Conservation (phyloP, 129 eudicot species). For the Saposhnikovia divaricata region DNA sequence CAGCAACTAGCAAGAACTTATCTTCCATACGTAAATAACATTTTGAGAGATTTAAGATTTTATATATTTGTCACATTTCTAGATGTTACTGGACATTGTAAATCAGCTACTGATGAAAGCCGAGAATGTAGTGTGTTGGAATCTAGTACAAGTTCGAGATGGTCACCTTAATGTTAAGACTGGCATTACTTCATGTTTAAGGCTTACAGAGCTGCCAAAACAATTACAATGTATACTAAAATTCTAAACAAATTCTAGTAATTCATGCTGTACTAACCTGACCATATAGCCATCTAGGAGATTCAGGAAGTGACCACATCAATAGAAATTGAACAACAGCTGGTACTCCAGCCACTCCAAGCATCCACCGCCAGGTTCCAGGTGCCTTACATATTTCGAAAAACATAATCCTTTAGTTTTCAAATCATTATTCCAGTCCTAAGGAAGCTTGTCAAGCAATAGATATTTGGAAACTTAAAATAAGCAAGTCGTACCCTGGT, state of each 20-base stretch:
- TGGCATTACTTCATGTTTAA: not conserved
- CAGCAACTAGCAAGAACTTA: not conserved
- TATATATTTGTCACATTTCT: not conserved
- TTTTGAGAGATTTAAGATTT: not conserved
- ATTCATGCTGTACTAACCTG: constrained; percentile 25
- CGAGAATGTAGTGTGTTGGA: not conserved
- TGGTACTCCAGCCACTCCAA: constrained; percentile 59
- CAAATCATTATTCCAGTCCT: not conserved
- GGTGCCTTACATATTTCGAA: constrained; percentile 27
- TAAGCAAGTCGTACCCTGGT: constrained; percentile 34
- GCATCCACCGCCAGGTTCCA: constrained; percentile 73
- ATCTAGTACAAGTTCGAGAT: not conserved
- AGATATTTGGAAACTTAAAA: not conserved
- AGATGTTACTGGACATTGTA: not conserved
- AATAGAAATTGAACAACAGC: constrained; percentile 48
- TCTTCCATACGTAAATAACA: not conserved
- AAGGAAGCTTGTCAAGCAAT: not conserved
- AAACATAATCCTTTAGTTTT: too few species aligned
- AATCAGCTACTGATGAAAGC: not conserved
- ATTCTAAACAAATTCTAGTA: not conserved
- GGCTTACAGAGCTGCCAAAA: not conserved
- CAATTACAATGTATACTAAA: not conserved
- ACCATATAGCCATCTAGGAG: constrained; percentile 66
- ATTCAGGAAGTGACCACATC: constrained; percentile 53
- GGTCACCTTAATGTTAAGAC: not conserved